Evolutionary conservation across 2,329 filamentous ascomycete genomes (phyloP).

Genomic region (Geosmithia morbida): DNA sequence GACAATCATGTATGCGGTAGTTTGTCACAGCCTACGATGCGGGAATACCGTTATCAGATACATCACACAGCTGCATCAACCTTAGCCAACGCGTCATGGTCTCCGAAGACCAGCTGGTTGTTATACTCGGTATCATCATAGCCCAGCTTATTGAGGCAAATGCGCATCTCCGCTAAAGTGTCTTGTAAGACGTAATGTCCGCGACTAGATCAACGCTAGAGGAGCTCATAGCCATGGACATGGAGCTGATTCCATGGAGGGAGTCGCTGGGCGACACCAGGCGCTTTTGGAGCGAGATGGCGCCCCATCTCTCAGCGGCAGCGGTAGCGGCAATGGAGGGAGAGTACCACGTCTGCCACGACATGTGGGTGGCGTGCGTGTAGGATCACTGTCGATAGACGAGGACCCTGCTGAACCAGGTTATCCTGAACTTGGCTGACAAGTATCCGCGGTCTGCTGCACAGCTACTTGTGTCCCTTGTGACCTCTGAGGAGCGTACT

Average conservation of each 20-base stretch:
- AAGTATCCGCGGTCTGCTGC: slow-evolving; percentile 21
- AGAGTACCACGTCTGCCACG: slow-evolving; percentile 38
- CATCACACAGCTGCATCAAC: slow-evolving; percentile 27
- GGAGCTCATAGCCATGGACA: slow-evolving; percentile 24
- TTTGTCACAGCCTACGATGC: slow-evolving; percentile 28
- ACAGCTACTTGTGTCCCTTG: slow-evolving; percentile 14
- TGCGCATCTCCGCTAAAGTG: slow-evolving; percentile 16
- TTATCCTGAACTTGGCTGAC: slow-evolving; percentile 25
- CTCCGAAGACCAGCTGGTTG: slow-evolving; percentile 21
- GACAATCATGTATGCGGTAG: slow-evolving; percentile 11
- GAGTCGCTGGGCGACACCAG: slow-evolving; percentile 17
- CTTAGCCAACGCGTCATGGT: slow-evolving; percentile 19
- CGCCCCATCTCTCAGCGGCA: slow-evolving; percentile 17
- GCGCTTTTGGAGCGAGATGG: slow-evolving; percentile 18
- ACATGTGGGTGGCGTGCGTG: slow-evolving; percentile 36
- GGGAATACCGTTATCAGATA: slow-evolving; percentile 21
- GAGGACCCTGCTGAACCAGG: slow-evolving; percentile 36
- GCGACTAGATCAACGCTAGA: slow-evolving; percentile 19
- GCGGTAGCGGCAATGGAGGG: slow-evolving; percentile 34
- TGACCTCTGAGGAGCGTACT: slow-evolving; percentile 14
- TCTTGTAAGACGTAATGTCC: slow-evolving; percentile 20
- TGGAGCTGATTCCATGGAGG: slow-evolving; percentile 24
- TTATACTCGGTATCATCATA: slow-evolving; percentile 24
- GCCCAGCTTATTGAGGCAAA: slow-evolving; percentile 24
- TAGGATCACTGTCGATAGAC: slow-evolving; percentile 48